These are phyloP conservation scores for Botrytis medusae DNA, from an alignment of 2,329 filamentous ascomycete genomes.

Conservation along the genomic window DNA sequence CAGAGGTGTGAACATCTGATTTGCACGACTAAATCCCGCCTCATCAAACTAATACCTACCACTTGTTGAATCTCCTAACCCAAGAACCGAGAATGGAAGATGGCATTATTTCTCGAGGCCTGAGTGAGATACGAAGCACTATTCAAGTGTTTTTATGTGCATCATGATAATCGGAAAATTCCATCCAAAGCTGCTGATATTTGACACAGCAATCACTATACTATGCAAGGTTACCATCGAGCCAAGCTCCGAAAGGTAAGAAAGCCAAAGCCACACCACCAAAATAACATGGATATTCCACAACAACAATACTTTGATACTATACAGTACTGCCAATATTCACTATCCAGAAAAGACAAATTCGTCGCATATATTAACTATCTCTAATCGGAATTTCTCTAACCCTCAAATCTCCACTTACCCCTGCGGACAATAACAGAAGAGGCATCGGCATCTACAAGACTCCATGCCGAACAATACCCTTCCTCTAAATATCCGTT, in stretches of 20 bases:
- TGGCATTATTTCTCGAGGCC: neutral
- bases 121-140: neutral
- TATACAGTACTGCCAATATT: neutral
- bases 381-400: neutral
- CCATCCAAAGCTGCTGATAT: neutral
- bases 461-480: neutral
- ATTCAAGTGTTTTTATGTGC: neutral
- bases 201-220: neutral
- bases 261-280: neutral
- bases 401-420: neutral
- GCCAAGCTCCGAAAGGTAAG: neutral
- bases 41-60: neutral
- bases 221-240: neutral
- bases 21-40: neutral
- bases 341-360: neutral
- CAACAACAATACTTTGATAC: neutral
- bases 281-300: neutral
- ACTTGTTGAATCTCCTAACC: neutral
- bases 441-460: neutral
- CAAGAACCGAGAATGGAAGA: neutral
- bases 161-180: neutral
- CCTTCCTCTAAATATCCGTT: neutral
- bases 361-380: neutral
- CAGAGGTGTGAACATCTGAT: neutral
- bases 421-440: fast-evolving